phyloP scores from a whole-genome alignment of 768 basidiomycete genomes.

The Psilocybe tampanensis region DNA sequence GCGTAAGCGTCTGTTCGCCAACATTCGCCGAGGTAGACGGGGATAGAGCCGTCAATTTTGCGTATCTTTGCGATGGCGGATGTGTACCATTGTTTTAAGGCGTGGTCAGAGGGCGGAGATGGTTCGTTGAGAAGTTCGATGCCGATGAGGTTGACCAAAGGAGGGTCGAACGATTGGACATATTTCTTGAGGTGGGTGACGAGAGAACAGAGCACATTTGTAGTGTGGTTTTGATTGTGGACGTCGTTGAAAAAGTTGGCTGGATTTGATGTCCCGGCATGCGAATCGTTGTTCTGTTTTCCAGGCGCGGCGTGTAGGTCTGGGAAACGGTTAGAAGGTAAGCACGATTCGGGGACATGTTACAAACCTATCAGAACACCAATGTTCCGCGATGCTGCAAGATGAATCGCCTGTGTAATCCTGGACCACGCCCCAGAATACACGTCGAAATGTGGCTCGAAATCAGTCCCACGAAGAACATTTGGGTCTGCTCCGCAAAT shows the following conservation, averaged over 20 bases:
- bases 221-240: constrained; percentile 48
- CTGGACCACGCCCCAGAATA: constrained; percentile 71
- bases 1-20: constrained; percentile 74
- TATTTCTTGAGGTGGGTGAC: constrained; percentile 28
- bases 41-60: constrained; percentile 52
- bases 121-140: constrained; percentile 66
- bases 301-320: constrained; percentile 79
- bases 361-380: constrained; percentile 71
- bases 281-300: constrained; percentile 71
- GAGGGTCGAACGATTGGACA: constrained; percentile 31
- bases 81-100: constrained; percentile 66
- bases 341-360: neutral
- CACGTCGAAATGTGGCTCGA: constrained; percentile 47
- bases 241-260: constrained; percentile 51
- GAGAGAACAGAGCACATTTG: constrained; percentile 49
- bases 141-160: constrained; percentile 55
- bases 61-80: constrained; percentile 56
- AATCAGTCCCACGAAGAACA: constrained; percentile 68
- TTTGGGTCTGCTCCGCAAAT: constrained; percentile 59
- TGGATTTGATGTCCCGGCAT: constrained; percentile 60
- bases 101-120: constrained; percentile 47
- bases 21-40: constrained; percentile 75
- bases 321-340: constrained; percentile 21
- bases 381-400: constrained; percentile 57
- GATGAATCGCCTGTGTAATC: constrained; percentile 60